Base-by-base conservation (phyloP, 257 asterid species). In the Nicotiana sylvestris region DNA sequence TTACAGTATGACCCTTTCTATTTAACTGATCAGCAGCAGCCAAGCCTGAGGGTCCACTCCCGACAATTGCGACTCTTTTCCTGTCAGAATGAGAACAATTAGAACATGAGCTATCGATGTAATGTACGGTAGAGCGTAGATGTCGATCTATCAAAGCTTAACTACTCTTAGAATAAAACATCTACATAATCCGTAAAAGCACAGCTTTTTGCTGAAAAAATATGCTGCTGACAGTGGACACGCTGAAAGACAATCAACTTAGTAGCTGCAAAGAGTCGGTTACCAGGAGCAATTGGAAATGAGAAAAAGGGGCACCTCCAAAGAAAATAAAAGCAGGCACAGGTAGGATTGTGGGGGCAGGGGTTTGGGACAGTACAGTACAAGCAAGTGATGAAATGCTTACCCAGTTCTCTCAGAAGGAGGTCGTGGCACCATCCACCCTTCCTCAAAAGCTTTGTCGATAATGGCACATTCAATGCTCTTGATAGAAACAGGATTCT, bases 351-450 rank as follows among this genome's bases (percentile, higher is more conserved):
- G 29, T 21, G 0, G 18, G 1, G 3, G 29, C 9, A 7, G 3
- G 15, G 29, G 55, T 2, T 12, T 30, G 78, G 56, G 1, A 18
- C 51, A 16, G 6, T 39, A 21, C 62, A 74, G 43, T 27, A 15
- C 62, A 74, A 76, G 65, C 27, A 76, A 76, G 39, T 76, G 65
- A 82, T 25, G 64, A 81, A 43, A 53, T 51, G n/a, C 85, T 6
- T 94, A 96, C 99, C 94, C 96, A 9, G 97, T 90, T 89, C 98
- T 92, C 88, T 30, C 86, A 46, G 81, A 67, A 79, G 99, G 99
- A 76, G 99, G 97, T n/a, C 99, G 92, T 68, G 99, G 99, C 57
- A 96, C 96, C 97, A 96, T 90, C 99, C 99, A 96, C 67, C 99
- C 99, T 85, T 94, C 98, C 81, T 89, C 97, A 77, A 96, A 96